Evolutionary conservation across 2,329 filamentous ascomycete genomes (phyloP).

Genomic region (Penicillium vulpinum): DNA sequence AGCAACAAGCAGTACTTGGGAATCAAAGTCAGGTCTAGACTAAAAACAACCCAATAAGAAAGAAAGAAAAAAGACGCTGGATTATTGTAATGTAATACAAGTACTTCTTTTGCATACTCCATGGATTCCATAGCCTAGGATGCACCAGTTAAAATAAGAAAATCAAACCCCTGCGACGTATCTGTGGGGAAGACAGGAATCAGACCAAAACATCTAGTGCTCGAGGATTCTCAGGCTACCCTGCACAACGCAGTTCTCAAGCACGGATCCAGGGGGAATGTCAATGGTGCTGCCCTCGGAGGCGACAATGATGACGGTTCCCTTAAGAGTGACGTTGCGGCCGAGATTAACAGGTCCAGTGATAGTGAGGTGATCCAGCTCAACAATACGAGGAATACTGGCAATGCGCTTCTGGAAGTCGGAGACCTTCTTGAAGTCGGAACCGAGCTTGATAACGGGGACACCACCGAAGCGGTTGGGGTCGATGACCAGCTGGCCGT

Average conservation of each 20-base stretch:
- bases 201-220: slow-evolving; percentile 52
- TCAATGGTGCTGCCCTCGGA: slow-evolving; percentile 98
- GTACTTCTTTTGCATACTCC: slow-evolving; percentile 30
- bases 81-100: slow-evolving; percentile 33
- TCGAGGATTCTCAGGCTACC: slow-evolving; percentile 79
- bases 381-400: slow-evolving; percentile 53
- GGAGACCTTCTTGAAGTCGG: slow-evolving; percentile 99
- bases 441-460: slow-evolving; percentile 96
- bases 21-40: slow-evolving; percentile 16
- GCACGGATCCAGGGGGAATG: slow-evolving; percentile 90
- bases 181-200: background rate
- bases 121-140: slow-evolving; percentile 26
- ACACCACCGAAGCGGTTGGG: slow-evolving; percentile 93
- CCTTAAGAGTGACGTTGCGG: slow-evolving; percentile 93
- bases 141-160: slow-evolving; percentile 24
- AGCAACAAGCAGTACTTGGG: slow-evolving; percentile 17
- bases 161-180: background rate
- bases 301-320: slow-evolving; percentile 96
- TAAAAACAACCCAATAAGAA: slow-evolving; percentile 10
- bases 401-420: slow-evolving; percentile 58
- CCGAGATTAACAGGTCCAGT: slow-evolving; percentile 97
- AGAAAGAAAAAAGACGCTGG: slow-evolving; percentile 24
- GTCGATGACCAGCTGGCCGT: slow-evolving; percentile 97
- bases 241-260: slow-evolving; percentile 99
- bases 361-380: slow-evolving; percentile 79